Percentiles rank a stretch among this genome's conserved stretches.
Evolutionary conservation across 495 filamentous ascomycete genomes (phyloP).

Genomic region (Lasiosphaeriaceae sp.): DNA sequence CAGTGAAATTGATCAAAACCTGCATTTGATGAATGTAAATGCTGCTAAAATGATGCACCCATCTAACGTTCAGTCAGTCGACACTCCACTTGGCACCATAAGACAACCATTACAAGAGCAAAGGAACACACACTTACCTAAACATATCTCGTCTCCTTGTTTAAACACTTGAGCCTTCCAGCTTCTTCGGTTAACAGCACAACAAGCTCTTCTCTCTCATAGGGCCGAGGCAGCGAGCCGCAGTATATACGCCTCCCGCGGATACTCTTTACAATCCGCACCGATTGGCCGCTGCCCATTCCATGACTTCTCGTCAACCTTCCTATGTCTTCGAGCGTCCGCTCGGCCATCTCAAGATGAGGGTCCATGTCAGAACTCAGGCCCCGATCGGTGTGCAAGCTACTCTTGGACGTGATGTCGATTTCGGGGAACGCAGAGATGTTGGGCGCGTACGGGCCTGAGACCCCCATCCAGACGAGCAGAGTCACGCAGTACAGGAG

Average conservation of each 20-base stretch:
- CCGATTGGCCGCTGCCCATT: constrained; percentile 2
- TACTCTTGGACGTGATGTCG: constrained; percentile 13
- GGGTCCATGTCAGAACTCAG: neutral
- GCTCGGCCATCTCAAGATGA: constrained; percentile 5
- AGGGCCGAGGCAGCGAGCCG: constrained; percentile 7
- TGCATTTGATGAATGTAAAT: too few species aligned
- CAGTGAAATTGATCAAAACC: too few species aligned
- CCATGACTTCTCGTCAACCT: constrained; percentile 7
- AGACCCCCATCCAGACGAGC: constrained; percentile 10
- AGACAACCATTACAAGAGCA: too few species aligned
- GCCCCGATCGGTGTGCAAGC: neutral
- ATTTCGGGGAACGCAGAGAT: constrained; percentile 10
- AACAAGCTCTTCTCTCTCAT: constrained; percentile 1
- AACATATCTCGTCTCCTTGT: constrained; percentile 1
- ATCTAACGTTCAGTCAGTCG: too few species aligned
- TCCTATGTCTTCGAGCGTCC: constrained; percentile 8
- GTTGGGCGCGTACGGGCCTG: constrained; percentile 9
- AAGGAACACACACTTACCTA: neutral
- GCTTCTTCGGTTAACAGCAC: constrained; percentile 10
- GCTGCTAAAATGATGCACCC: too few species aligned
- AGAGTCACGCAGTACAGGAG: constrained; percentile 1
- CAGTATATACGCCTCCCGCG: constrained; percentile 6
- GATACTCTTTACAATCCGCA: neutral
- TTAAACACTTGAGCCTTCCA: constrained; percentile 5
- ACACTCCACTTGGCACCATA: too few species aligned